A percentile compares a stretch with the other conserved stretches of the same genome.
Evolutionary conservation across 2,329 filamentous ascomycete species (phyloP).

Genomic region (Gaeumannomyces sp.): DNA sequence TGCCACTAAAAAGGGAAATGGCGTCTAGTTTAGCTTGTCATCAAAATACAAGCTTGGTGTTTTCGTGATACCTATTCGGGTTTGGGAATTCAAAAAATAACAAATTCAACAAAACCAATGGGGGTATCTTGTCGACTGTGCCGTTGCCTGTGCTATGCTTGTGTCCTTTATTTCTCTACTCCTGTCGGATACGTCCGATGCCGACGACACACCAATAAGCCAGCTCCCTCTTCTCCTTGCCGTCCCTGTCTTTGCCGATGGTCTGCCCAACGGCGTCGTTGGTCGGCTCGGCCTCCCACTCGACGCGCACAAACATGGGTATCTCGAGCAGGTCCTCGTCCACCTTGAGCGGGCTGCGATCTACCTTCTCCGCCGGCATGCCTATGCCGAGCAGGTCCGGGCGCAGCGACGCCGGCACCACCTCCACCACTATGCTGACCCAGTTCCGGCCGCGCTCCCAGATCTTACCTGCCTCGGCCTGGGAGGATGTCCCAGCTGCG

Average conservation of each 20-base stretch:
- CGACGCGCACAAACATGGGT: conserved; percentile 84
- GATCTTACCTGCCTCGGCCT: conserved; percentile 86
- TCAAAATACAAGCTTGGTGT: conserved; percentile 10
- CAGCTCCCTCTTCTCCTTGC: conserved; percentile 75
- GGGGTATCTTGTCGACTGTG: background rate
- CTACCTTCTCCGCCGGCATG: conserved; percentile 26
- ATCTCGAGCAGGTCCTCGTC: conserved; percentile 73
- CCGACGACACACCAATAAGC: conserved; percentile 95
- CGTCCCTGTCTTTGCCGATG: conserved; percentile 48
- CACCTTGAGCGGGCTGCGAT: conserved; percentile 43
- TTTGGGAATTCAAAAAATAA: conserved; percentile 1
- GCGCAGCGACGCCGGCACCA: conserved; percentile 59
- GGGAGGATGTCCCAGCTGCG: conserved; percentile 40
- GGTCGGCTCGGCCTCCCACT: conserved; percentile 71
- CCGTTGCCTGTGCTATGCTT: background rate
- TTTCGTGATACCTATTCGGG: conserved; percentile 11
- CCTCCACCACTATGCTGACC: conserved; percentile 89
- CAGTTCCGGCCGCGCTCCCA: conserved; percentile 93
- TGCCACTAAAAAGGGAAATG: conserved; percentile 20
- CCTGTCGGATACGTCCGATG: conserved; percentile 67
- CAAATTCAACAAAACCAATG: conserved; percentile 6
- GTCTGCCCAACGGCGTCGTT: conserved; percentile 57
- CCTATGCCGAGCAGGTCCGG: conserved; percentile 27
- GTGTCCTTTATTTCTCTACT: conserved; percentile 20
- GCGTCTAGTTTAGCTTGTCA: conserved; percentile 26